phyloP scores from a whole-genome alignment of 116 monocot genomes.

The Dioscorea cayenensis region DNA sequence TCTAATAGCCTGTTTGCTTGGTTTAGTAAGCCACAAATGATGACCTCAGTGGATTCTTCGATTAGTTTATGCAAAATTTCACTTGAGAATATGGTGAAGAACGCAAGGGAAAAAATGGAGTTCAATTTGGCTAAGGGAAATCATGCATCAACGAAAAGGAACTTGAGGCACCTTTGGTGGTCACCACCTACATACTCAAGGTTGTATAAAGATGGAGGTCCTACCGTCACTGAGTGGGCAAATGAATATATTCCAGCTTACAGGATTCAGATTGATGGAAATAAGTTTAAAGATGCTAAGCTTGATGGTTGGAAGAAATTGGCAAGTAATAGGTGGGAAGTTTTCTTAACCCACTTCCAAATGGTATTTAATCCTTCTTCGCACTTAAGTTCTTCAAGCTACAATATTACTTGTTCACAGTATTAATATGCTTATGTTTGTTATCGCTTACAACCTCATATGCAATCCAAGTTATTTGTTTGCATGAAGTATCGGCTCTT shows the following conservation, averaged over 20 bases:
- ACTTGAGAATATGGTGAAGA: conserved; percentile 27
- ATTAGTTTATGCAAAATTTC: conserved; percentile 47
- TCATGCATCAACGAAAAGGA: conserved; percentile 2
- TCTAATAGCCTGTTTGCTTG: conserved; percentile 21
- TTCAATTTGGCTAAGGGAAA: conserved; percentile 29
- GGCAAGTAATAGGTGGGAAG: conserved; percentile 71
- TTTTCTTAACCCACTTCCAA: conserved; percentile 84
- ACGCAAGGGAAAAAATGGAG: conserved; percentile 27
- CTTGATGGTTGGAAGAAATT: conserved; percentile 60
- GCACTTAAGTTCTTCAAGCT: conserved; percentile 1
- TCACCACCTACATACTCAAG: conserved; percentile 24
- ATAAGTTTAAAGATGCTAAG: conserved; percentile 43
- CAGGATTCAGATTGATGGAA: conserved; percentile 56
- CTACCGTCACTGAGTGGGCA: conserved; percentile 40
- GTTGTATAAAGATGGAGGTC: conserved; percentile 34
- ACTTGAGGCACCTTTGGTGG: conserved; percentile 46
- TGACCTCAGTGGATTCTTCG: conserved; percentile 43
- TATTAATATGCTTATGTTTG: neutral
- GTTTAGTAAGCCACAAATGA: conserved; percentile 32
- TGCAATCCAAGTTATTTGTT: neutral
- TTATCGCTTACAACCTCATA: neutral
- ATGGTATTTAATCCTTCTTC: conserved; percentile 67
- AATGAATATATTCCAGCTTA: conserved; percentile 69
- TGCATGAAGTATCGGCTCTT: no score
- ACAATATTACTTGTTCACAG: neutral